Conservation (phyloP, 2,329 filamentous ascomycete species). For the Cordyceps farinosa region DNA sequence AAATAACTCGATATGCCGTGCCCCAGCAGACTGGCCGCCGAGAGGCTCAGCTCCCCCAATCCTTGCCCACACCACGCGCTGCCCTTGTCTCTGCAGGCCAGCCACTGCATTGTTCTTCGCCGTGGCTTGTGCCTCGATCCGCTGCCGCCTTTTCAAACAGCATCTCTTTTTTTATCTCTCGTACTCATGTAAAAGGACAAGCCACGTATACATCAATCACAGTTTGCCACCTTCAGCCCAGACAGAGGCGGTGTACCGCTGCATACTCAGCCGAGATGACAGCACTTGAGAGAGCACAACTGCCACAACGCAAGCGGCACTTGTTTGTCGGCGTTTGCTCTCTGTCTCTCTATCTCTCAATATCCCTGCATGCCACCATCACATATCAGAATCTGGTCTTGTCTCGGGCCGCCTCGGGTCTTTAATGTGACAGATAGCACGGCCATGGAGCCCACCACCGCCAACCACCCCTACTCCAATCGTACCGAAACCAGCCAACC, state of each 20-base stretch:
- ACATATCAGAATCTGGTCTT: slow-evolving; percentile 1
- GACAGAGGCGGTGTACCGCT: slow-evolving; percentile 8
- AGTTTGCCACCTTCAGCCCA: background rate
- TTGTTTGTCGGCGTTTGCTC: background rate
- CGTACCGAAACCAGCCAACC: background rate
- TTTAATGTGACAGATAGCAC: background rate
- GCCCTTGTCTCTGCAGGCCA: background rate
- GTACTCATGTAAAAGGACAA: background rate
- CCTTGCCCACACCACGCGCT: background rate
- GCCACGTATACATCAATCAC: background rate
- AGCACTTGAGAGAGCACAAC: background rate
- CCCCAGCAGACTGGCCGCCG: background rate
- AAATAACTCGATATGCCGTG: background rate
- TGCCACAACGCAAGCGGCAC: background rate
- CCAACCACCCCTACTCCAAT: background rate
- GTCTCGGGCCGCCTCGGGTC: slow-evolving; percentile 6
- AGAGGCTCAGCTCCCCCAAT: background rate
- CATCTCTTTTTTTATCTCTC: background rate
- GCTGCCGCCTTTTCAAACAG: slow-evolving; percentile 2
- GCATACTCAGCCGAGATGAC: background rate
- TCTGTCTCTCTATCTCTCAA: background rate
- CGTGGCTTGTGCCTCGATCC: slow-evolving; percentile 1
- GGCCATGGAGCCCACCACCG: background rate
- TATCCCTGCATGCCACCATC: background rate
- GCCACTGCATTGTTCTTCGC: background rate